Evolutionary conservation across 345 rosid species (phyloP), one percentile per base, ranked within the genome.

Genomic region (Eucalyptus virginea): DNA sequence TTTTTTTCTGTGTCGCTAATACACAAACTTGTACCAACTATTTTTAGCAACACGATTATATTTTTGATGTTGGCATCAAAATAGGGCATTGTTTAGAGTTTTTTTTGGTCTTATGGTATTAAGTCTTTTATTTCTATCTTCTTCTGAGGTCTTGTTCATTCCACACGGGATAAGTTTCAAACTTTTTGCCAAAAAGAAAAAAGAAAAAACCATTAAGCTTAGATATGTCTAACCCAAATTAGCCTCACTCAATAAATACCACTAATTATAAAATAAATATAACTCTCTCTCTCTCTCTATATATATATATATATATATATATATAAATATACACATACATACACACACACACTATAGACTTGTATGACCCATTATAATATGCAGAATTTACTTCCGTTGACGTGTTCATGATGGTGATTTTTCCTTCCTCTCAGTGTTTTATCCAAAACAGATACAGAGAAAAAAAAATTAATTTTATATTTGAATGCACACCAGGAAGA

Each of bases 321-420:
- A 60, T 58, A 11, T 6, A 24, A 5, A 60, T 6, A 60, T 12
- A 26, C 1, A 50, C 6, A 50, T 3, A 18, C 0, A 18, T 0
- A 52, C 2, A 52, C 0, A 52, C 58, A 21, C 5, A 52, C 58
- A 8, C 18, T 17, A 16, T 28, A 32, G 34, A 67, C 21, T 69
- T 34, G 23, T 34, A 34, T 32, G 34, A 9, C 44, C 44, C 44
- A 34, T 69, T 77, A 77, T 77, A 77, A 77, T 37, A 37, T 77
- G 45, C 9, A 11, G 15, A 37, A 37, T 77, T 77, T 77, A 5
- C 83, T 37, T 77, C 28, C 26, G 24, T 37, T 72, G 81, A 72
- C 81, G 81, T 72, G 81, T 72, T 9, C 81, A 34, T 37, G 81
- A 37, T 77, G 4, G 83, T 77, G 83, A 77, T 37, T 37, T 65